A percentile compares a stretch with the other conserved stretches of the same genome.
These are phyloP conservation scores for Mortierella hygrophila DNA, from an alignment of 192 early-diverging fungal species.

Conservation along the genomic window DNA sequence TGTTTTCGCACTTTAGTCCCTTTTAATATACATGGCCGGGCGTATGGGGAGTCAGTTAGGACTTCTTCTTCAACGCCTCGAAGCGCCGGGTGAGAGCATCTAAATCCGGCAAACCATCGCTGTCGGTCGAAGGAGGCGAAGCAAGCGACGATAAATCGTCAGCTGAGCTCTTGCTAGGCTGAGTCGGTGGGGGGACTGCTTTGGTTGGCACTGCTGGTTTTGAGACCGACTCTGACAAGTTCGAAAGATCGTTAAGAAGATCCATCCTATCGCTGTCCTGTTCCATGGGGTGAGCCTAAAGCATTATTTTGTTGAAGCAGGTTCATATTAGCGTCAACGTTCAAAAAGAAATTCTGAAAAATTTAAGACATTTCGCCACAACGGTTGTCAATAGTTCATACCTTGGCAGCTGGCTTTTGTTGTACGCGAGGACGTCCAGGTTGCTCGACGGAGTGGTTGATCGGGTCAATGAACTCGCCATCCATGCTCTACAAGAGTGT, in stretches of 20 bases:
- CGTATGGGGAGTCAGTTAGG: background rate
- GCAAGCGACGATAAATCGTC: conserved; percentile 19
- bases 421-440: conserved; percentile 15
- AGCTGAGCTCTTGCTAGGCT: conserved; percentile 20
- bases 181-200: conserved; percentile 5
- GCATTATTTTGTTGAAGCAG: background rate
- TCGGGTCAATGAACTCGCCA: conserved; percentile 45
- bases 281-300: conserved; percentile 22
- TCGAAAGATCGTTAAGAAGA: conserved; percentile 24
- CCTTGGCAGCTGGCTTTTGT: conserved; percentile 15
- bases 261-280: conserved; percentile 28
- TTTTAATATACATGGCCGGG: background rate
- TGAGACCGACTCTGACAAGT: conserved; percentile 17
- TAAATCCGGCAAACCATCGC: conserved; percentile 71
- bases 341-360: background rate
- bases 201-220: conserved; percentile 32
- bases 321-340: too few species aligned
- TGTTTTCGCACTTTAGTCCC: background rate
- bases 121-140: conserved; percentile 9
- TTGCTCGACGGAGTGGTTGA: conserved; percentile 27
- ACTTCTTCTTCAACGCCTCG: conserved; percentile 73
- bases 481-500: conserved; percentile 27
- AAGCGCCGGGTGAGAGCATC: conserved; percentile 83
- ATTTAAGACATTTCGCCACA: background rate
- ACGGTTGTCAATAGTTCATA: background rate